Evolutionary conservation across 176 grass and related monocot species (phyloP).

Genomic region (Carex cristatella): DNA sequence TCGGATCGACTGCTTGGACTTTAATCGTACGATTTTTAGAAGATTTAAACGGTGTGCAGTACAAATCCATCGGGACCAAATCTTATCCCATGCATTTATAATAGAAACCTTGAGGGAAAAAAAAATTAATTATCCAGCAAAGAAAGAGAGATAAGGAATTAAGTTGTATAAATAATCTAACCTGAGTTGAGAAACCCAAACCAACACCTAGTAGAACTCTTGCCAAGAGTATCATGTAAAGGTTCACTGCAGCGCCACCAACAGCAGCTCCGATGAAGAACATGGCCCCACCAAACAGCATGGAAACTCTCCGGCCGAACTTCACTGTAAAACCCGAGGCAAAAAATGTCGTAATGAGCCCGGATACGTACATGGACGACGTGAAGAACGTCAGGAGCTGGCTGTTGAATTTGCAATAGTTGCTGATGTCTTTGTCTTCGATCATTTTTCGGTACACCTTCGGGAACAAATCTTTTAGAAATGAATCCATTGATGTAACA

Average conservation of each 20-base stretch:
- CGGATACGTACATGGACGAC: slow-evolving; percentile 67
- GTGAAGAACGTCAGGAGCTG: slow-evolving; percentile 76
- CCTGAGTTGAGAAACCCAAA: slow-evolving; percentile 57
- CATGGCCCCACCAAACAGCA: slow-evolving; percentile 54
- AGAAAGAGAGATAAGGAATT: neutral
- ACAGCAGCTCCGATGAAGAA: slow-evolving; percentile 37
- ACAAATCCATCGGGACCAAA: too few species aligned
- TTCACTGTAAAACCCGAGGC: slow-evolving; percentile 36
- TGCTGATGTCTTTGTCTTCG: slow-evolving; percentile 44
- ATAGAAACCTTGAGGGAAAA: neutral
- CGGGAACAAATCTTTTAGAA: slow-evolving; percentile 68
- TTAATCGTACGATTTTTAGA: too few species aligned
- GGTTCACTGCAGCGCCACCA: slow-evolving; percentile 38
- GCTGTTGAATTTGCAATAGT: slow-evolving; percentile 97
- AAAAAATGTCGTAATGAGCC: slow-evolving; percentile 45
- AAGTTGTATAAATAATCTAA: neutral
- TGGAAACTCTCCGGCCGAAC: slow-evolving; percentile 40
- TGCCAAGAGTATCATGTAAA: slow-evolving; percentile 57
- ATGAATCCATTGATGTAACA: slow-evolving; percentile 75
- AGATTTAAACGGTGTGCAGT: too few species aligned
- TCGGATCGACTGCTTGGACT: too few species aligned
- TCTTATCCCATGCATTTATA: neutral
- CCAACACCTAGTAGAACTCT: slow-evolving; percentile 60
- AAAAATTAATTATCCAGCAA: neutral
- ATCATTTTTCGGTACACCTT: slow-evolving; percentile 51